Base-by-base conservation (phyloP, 768 basidiomycete species). In the Lentinula sp. region DNA sequence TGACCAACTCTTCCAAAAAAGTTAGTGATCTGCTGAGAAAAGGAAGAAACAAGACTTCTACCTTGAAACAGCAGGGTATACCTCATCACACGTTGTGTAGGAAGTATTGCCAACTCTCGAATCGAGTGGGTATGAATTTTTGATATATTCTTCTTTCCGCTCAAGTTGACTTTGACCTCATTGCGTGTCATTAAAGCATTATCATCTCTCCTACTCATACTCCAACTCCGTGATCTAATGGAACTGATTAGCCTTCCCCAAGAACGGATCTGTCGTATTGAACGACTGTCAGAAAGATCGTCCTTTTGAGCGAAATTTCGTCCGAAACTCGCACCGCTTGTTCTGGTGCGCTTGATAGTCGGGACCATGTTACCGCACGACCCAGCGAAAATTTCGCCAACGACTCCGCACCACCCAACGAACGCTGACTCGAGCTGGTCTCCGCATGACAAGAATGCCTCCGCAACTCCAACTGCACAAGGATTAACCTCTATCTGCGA, bases 31-130 rank as follows among this genome's bases (percentile, higher is more conserved):
- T 4, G 21, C n/a, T 40, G 23, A 23, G 43, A 28, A 13, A 16
- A 43, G 8, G 11, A 16, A 45, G 35, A 48, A 21, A 31, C 39
- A n/a, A 39, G 57, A 2, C 15, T 23, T 75, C 59, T 61, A 84
- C 86, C 86, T 76, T 75, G 80, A 63, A 82, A 87, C 46, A 86
- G 72, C 42, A 87, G 67, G 2, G 82, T 83, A 68, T 87, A 87
- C 62, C 86, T 76, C 71, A 81, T 81, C n/a, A 86, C 77, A 18
- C 87, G 75, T 67, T 88, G 85, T 13, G 80, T 79, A 16, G 86
- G 86, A 64, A 83, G 73, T 57, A 88, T 86, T 2, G 85, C 84
- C 32, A 88, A 68, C 60, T 88, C 87, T 56, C 84, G 50, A 23
- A 85, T 75, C 34, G 63, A 71, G 8, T 51, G 31, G 5, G 3